These are phyloP conservation scores for Fagus crenata DNA, from an alignment of 306 rosid species.

Conservation along the genomic window DNA sequence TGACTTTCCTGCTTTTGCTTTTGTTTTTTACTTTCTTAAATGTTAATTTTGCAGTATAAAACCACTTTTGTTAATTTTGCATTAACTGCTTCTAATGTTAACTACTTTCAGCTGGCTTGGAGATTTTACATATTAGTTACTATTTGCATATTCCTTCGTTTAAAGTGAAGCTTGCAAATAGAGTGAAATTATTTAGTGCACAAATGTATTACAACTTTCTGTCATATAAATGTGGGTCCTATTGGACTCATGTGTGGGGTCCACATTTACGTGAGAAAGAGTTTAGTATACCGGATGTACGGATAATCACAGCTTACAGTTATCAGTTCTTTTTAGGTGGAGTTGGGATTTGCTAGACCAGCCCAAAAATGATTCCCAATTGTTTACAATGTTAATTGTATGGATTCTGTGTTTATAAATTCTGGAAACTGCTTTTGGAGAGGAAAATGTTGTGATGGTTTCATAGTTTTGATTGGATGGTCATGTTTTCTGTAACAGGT, in stretches of 20 bases:
- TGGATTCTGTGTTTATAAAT: neutral
- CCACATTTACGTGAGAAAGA: no score
- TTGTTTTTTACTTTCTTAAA: neutral
- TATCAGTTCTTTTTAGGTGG: neutral
- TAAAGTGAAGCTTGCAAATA: neutral
- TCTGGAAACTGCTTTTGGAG: neutral
- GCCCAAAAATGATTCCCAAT: neutral
- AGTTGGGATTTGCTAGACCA: neutral
- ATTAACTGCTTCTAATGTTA: neutral
- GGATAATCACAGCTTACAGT: neutral
- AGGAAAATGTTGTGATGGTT: neutral
- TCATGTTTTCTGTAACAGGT: constrained; percentile 43
- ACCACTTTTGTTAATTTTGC: neutral
- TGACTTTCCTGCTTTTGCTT: no score
- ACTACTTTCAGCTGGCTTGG: neutral
- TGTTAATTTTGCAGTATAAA: neutral
- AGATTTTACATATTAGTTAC: neutral
- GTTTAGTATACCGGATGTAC: no score
- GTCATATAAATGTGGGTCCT: no score
- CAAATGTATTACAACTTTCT: no score
- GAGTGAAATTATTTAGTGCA: no score
- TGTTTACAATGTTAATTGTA: neutral
- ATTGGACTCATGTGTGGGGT: no score
- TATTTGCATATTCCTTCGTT: neutral
- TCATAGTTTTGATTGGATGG: neutral